A percentile compares a stretch with the other conserved stretches of the same genome.
Conservation (phyloP, 2,329 filamentous ascomycete genomes). For the Bimuria novae-zelandiae region DNA sequence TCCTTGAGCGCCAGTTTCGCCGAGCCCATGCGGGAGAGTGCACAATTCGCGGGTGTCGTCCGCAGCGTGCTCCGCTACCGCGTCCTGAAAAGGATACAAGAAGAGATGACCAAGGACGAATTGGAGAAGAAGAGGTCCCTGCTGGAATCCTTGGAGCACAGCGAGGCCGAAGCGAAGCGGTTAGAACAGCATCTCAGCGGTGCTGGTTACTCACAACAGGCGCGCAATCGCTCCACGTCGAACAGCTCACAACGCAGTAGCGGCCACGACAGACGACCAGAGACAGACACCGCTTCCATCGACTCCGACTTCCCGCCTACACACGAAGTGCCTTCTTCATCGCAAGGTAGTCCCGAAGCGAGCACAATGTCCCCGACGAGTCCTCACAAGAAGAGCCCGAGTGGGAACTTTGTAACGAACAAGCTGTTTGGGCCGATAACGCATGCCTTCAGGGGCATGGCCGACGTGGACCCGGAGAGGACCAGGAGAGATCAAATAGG, state of each 20-base stretch:
- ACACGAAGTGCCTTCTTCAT: constrained; percentile 73
- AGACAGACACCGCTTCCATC: constrained; percentile 83
- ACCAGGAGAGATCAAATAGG: constrained; percentile 92
- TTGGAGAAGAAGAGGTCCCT: constrained; percentile 82
- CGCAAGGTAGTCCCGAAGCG: constrained; percentile 66
- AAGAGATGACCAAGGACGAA: constrained; percentile 96
- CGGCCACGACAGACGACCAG: constrained; percentile 49
- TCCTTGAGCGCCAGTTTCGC: constrained; percentile 92
- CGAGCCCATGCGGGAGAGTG: constrained; percentile 96
- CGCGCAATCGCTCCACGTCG: constrained; percentile 71
- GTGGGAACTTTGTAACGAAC: constrained; percentile 83
- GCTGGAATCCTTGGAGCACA: constrained; percentile 87
- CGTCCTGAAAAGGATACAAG: constrained; percentile 91
- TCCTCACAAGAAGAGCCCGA: constrained; percentile 76
- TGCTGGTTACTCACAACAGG: constrained; percentile 63
- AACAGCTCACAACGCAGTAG: constrained; percentile 54
- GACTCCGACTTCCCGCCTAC: constrained; percentile 96
- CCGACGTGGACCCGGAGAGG: constrained; percentile 92
- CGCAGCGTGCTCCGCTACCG: constrained; percentile 85
- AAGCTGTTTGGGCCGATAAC: constrained; percentile 94
- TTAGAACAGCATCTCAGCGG: constrained; percentile 90
- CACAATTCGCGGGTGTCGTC: constrained; percentile 95
- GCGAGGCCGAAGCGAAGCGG: constrained; percentile 87
- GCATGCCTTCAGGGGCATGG: constrained; percentile 94
- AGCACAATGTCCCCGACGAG: constrained; percentile 28